A percentile compares a stretch with the other conserved stretches of the same genome.
phyloP scores from a whole-genome alignment of 164 flowering plant species.

The Platanus orientalis region DNA sequence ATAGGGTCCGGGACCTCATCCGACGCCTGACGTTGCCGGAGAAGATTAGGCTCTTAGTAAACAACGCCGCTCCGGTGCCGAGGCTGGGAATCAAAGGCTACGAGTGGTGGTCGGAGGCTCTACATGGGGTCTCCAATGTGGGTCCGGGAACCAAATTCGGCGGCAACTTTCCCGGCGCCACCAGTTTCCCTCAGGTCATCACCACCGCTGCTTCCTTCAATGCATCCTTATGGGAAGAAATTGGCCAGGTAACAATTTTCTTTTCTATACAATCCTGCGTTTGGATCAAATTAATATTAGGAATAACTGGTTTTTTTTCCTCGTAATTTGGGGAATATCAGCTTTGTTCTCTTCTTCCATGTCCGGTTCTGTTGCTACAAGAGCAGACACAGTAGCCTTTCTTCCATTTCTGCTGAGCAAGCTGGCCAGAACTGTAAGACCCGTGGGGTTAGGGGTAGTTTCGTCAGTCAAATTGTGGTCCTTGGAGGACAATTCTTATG shows the following conservation, averaged over 20 bases:
- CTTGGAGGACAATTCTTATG: too few species aligned
- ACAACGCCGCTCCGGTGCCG: constrained; percentile 66
- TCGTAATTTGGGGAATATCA: too few species aligned
- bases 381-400: too few species aligned
- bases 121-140: constrained; percentile 83
- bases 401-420: not conserved
- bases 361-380: too few species aligned
- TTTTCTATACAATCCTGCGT: too few species aligned
- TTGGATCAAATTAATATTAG: too few species aligned
- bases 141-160: constrained; percentile 78
- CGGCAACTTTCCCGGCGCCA: constrained; percentile 65
- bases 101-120: constrained; percentile 99
- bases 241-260: constrained; percentile 54
- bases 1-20: constrained; percentile 61
- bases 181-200: constrained; percentile 94
- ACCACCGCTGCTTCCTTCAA: constrained; percentile 87
- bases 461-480: too few species aligned
- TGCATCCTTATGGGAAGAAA: constrained; percentile 68
- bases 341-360: too few species aligned
- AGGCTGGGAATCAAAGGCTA: constrained; percentile 77
- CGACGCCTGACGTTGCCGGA: constrained; percentile 68
- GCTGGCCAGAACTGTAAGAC: too few species aligned
- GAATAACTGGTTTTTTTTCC: too few species aligned
- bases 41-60: constrained; percentile 60
- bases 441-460: too few species aligned